Percentiles rank a stretch among this genome's conserved stretches.
phyloP scores from a whole-genome alignment of 1,139 yeast species.

The Scheffersomyces illinoinensis region DNA sequence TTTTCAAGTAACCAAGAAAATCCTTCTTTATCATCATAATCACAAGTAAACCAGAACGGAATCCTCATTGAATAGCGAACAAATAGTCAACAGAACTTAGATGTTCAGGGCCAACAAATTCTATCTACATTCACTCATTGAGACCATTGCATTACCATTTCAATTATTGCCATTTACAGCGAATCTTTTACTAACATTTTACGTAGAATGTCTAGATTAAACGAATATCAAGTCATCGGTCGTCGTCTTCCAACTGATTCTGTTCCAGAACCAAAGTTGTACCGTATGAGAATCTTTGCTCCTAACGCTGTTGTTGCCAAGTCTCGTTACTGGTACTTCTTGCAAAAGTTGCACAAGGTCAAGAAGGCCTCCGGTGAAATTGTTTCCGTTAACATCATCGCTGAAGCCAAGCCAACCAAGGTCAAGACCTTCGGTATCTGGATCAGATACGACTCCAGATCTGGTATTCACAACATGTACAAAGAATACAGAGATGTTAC shows the following conservation, averaged over 20 bases:
- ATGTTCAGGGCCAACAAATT: background rate
- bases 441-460: constrained; percentile 99
- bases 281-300: constrained; percentile 99
- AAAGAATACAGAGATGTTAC: constrained; percentile 99
- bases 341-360: constrained; percentile 98
- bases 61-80: background rate
- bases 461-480: constrained; percentile 99
- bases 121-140: background rate
- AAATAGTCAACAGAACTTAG: background rate
- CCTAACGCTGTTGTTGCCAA: constrained; percentile 99
- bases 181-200: constrained; percentile 16
- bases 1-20: background rate
- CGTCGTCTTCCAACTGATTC: constrained; percentile 99
- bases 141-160: background rate
- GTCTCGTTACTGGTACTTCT: constrained; percentile 99
- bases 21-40: too few species aligned
- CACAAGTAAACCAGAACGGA: background rate
- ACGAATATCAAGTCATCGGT: constrained; percentile 99
- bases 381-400: constrained; percentile 86
- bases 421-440: constrained; percentile 99
- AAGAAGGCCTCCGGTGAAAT: constrained; percentile 99
- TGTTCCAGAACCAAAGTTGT: constrained; percentile 99
- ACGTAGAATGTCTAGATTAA: constrained; percentile 76
- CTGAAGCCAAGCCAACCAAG: constrained; percentile 97
- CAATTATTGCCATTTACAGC: background rate